phyloP scores from a whole-genome alignment of 2,329 filamentous ascomycete species.

The Hypoxylon rubiginosum region DNA sequence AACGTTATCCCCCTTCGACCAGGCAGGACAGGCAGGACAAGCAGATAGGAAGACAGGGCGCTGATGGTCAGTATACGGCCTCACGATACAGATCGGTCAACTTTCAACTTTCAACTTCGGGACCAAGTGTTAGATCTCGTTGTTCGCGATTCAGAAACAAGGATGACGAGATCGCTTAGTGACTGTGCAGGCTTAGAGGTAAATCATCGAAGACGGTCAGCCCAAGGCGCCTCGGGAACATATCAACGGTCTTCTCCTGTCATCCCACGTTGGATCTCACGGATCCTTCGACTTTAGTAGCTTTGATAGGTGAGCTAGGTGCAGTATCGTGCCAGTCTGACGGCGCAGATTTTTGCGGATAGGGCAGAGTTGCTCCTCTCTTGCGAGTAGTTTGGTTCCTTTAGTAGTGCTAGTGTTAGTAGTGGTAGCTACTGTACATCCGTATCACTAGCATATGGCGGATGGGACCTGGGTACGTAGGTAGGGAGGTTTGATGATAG shows the following conservation, averaged over 20 bases:
- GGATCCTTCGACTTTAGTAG: conserved; percentile 16
- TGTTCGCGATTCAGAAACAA: conserved; percentile 18
- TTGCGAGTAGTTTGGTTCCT: conserved; percentile 10
- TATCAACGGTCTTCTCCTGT: conserved; percentile 15
- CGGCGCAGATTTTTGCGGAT: conserved; percentile 25
- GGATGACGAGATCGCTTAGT: conserved; percentile 11
- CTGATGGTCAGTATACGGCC: conserved; percentile 32
- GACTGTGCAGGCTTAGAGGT: conserved; percentile 14
- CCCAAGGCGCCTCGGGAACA: not conserved
- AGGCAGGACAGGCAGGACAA: conserved; percentile 2
- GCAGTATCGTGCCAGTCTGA: conserved; percentile 22
- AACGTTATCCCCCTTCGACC: conserved; percentile 14
- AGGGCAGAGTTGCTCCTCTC: conserved; percentile 29
- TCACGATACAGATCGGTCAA: conserved; percentile 26
- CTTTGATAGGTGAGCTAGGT: conserved; percentile 4
- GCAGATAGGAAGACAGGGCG: not conserved
- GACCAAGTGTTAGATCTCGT: conserved; percentile 22
- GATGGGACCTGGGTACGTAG: not conserved
- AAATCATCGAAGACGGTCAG: conserved; percentile 1
- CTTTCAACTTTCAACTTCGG: conserved; percentile 6
- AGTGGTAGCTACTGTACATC: not conserved
- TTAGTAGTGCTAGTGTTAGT: conserved; percentile 1
- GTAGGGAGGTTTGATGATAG: conserved; percentile 12
- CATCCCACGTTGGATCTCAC: conserved; percentile 25
- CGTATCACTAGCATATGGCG: conserved; percentile 5